Evolutionary conservation across 139 green algal species (phyloP).

Genomic region (Chlorella sp.): DNA sequence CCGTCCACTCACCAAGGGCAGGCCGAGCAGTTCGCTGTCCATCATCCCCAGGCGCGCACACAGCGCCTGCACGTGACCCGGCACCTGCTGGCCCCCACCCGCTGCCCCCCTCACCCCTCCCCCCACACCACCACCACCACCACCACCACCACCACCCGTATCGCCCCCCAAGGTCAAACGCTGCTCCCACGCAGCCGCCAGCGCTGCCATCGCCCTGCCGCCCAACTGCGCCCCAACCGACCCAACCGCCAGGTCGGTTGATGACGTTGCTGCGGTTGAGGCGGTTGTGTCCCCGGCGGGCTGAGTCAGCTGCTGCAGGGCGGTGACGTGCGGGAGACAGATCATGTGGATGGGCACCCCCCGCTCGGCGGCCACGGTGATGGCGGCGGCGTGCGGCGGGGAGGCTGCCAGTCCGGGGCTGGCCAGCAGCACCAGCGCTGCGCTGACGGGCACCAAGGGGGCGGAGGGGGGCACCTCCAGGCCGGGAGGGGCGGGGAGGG

Average conservation of each 20-base stretch:
- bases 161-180: no score
- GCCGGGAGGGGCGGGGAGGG: not conserved
- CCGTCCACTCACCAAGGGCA: not conserved
- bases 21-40: not conserved
- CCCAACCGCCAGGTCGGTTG: no score
- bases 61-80: not conserved
- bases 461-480: conserved; percentile 12
- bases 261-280: no score
- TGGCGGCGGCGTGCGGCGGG: not conserved
- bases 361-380: not conserved
- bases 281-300: no score
- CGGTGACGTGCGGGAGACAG: not conserved
- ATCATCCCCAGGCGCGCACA: not conserved
- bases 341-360: conserved; percentile 1
- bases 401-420: conserved; percentile 8
- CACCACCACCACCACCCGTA: no score
- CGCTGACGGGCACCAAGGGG: conserved; percentile 14
- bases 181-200: no score
- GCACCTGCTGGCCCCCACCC: no score
- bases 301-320: not conserved
- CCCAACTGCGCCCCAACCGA: no score
- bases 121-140: no score
- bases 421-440: conserved; percentile 20
- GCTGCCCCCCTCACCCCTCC: no score
- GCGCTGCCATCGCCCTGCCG: no score